phyloP scores from a whole-genome alignment of 306 rosid species.

The Casuarina glauca region DNA sequence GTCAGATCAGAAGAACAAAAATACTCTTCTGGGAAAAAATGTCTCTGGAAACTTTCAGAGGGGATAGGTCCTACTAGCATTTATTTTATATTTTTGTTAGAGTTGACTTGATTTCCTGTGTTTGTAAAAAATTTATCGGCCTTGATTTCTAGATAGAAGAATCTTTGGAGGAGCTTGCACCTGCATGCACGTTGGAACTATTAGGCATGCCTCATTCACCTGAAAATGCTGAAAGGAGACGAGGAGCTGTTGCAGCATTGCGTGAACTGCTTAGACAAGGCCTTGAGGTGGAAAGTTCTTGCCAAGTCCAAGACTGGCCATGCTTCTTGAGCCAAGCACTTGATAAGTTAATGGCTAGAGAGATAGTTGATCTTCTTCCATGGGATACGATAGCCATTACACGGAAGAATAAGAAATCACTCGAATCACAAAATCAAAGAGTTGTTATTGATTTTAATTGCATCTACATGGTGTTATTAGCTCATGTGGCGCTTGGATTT shows the following conservation, averaged over 20 bases:
- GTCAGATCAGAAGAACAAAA: neutral
- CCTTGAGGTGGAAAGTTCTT: constrained; percentile 78
- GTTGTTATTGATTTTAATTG: constrained; percentile 77
- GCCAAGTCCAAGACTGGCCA: constrained; percentile 95
- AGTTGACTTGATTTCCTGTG: neutral
- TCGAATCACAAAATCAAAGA: constrained; percentile 92
- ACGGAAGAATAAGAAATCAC: constrained; percentile 89
- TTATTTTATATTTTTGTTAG: neutral
- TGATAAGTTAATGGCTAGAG: constrained; percentile 67
- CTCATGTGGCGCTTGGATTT: constrained; percentile 90
- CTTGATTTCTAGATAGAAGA: constrained; percentile 76
- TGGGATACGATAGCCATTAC: constrained; percentile 76
- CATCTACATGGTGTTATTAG: constrained; percentile 68
- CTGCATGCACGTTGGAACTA: constrained; percentile 92
- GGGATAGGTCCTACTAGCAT: constrained; percentile 1
- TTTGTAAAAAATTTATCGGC: constrained; percentile 13
- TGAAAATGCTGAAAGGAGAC: constrained; percentile 77
- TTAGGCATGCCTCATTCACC: constrained; percentile 68
- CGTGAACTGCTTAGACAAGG: constrained; percentile 95
- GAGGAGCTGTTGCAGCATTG: constrained; percentile 89
- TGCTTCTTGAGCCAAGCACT: constrained; percentile 85
- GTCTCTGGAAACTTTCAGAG: neutral
- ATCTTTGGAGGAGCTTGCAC: constrained; percentile 98
- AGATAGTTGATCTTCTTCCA: constrained; percentile 89
- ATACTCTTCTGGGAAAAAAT: neutral